Base-by-base conservation (phyloP, 164 flowering plant species). In the Pachysandra terminalis region DNA sequence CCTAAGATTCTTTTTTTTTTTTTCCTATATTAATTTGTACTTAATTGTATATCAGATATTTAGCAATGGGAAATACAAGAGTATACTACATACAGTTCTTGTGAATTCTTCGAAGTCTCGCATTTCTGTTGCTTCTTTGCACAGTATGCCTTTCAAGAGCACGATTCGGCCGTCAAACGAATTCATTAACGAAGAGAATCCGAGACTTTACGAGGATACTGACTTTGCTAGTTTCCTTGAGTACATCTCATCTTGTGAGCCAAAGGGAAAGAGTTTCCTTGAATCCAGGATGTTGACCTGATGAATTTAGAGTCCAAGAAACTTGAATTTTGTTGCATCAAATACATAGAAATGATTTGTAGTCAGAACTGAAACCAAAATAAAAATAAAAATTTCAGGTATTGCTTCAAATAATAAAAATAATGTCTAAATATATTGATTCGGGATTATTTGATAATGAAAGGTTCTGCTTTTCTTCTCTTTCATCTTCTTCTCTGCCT, bases 21-120 rank as follows among this genome's bases (percentile, higher is more conserved):
- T 5, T 14, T 53, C 25, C 35, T 17, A 0, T 15, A 40, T 10
- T 21, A n/a, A n/a, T 57, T 26, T 16, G 61, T 22, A 25, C 26
- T 61, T 32, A 25, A 16, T 56, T 57, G 35, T 49, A 17, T 16
- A 7, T 2, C 86, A 92, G 98, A 87, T 92, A 74, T 90, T 87
- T 51, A 93, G 98, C 84, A 93, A 93, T 55, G 98, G 98, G 35
- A 86, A 77, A 71, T 93, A 89, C 86, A 90, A 83, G 79, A 93
- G 98, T 59, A 88, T 90, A 63, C 37, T 90, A 16, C 98, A 93
- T 64, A 79, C 96, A 56, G 98, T 86, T 2, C 23, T 81, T 1
- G 91, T 84, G 62, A 93, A 93, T 63, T 70, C 90, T 0, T 60
- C 37, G 8, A 81, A 63, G 61, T 59, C 82, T 41, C 75, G 98